phyloP scores from a whole-genome alignment of 352 stramenopile genomes.

The Salisapilia sapeloensis region DNA sequence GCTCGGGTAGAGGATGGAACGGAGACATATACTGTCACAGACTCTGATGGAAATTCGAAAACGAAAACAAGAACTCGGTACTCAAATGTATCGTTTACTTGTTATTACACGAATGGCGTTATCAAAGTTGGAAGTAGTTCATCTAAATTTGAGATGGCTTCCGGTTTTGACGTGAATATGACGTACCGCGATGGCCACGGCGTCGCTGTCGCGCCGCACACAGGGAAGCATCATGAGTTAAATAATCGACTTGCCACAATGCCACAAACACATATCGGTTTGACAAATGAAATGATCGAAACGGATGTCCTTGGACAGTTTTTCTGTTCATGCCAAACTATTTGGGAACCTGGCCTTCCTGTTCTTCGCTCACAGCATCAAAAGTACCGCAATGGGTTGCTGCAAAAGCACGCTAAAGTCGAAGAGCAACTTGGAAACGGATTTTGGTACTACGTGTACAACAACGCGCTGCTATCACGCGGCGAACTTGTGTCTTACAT shows the following conservation, averaged over 20 bases:
- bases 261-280: conserved; percentile 10
- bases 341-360: conserved; percentile 6
- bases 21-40: conserved; percentile 6
- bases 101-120: conserved; percentile 8
- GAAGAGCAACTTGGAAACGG: conserved; percentile 15
- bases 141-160: conserved; percentile 9
- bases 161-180: conserved; percentile 25
- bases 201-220: conserved; percentile 11
- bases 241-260: conserved; percentile 11
- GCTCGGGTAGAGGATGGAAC: conserved; percentile 16
- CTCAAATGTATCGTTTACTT: conserved; percentile 14
- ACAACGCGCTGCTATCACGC: conserved; percentile 10
- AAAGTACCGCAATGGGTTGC: conserved; percentile 10
- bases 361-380: conserved; percentile 4
- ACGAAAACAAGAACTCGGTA: conserved; percentile 7
- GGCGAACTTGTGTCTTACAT: conserved; percentile 11
- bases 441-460: conserved; percentile 35
- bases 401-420: conserved; percentile 4
- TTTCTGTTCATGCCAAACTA: conserved; percentile 7
- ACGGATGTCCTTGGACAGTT: conserved; percentile 8
- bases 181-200: conserved; percentile 17
- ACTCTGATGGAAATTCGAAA: conserved; percentile 7
- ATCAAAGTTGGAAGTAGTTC: conserved; percentile 7
- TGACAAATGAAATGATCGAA: conserved; percentile 12
- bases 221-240: conserved; percentile 10